phyloP scores from a whole-genome alignment of 495 filamentous ascomycete species.

The Viridothelium virens region DNA sequence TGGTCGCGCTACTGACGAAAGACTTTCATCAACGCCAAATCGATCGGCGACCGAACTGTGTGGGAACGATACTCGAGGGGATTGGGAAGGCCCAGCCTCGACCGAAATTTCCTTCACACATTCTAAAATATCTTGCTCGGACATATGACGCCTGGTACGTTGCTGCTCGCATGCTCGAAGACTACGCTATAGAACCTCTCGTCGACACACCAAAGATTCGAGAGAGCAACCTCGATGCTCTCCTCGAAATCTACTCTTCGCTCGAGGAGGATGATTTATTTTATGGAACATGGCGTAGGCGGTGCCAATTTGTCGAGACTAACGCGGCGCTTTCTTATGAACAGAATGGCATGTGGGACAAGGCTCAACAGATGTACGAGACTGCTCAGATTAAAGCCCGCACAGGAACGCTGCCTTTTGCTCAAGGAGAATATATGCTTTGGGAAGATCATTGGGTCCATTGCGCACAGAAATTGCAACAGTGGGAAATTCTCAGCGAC shows the following conservation, averaged over 20 bases:
- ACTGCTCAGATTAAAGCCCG: constrained; percentile 93
- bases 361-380: constrained; percentile 92
- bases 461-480: constrained; percentile 95
- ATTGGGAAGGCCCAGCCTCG: constrained; percentile 71
- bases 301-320: constrained; percentile 91
- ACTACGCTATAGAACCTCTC: constrained; percentile 69
- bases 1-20: constrained; percentile 79
- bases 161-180: constrained; percentile 73
- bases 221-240: constrained; percentile 89
- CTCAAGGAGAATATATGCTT: constrained; percentile 92
- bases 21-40: constrained; percentile 92
- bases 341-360: constrained; percentile 99
- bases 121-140: constrained; percentile 84
- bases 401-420: constrained; percentile 87
- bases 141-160: constrained; percentile 97
- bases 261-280: constrained; percentile 94
- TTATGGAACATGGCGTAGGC: constrained; percentile 93
- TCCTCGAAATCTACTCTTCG: constrained; percentile 81
- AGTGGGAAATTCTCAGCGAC: constrained; percentile 94
- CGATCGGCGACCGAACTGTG: constrained; percentile 88
- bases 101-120: constrained; percentile 88
- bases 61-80: constrained; percentile 81
- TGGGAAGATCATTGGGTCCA: constrained; percentile 99
- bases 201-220: constrained; percentile 74
- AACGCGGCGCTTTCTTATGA: constrained; percentile 96